A percentile compares a stretch with the other conserved stretches of the same genome.
Evolutionary conservation across 345 rosid genomes (phyloP).

Genomic region (Dovyalis caffra): DNA sequence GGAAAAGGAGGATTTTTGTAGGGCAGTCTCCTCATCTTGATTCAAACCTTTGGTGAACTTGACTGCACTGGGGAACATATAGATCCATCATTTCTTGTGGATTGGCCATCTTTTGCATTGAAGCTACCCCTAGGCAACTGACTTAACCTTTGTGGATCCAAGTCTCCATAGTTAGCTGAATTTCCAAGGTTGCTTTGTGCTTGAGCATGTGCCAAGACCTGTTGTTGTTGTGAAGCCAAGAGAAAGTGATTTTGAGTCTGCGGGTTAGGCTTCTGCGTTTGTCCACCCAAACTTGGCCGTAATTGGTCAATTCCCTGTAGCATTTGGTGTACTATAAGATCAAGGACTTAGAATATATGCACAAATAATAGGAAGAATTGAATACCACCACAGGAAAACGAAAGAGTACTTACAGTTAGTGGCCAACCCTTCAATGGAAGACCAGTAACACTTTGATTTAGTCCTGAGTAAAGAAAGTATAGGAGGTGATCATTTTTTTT

Average conservation of each 20-base stretch:
- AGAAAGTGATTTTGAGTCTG: conserved; percentile 51
- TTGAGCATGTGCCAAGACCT: conserved; percentile 53
- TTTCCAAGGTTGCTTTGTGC: conserved; percentile 48
- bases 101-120: conserved; percentile 53
- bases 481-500: not conserved
- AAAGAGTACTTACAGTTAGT: conserved; percentile 47
- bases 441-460: conserved; percentile 50
- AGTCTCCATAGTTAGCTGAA: conserved; percentile 40
- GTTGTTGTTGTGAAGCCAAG: conserved; percentile 54
- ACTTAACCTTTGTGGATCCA: conserved; percentile 49
- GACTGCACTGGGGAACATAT: conserved; percentile 54
- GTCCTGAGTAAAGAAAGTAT: conserved; percentile 31
- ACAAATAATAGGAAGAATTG: not conserved
- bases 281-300: conserved; percentile 45
- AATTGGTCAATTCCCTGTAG: conserved; percentile 55
- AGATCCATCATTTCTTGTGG: conserved; percentile 52
- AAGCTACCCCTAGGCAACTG: conserved; percentile 48
- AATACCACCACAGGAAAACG: not conserved
- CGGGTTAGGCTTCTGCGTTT: conserved; percentile 51
- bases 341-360: not conserved
- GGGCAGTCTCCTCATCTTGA: not conserved
- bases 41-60: conserved; percentile 56
- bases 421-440: conserved; percentile 78
- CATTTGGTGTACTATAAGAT: conserved; percentile 5
- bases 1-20: not conserved